Evolutionary conservation across 345 rosid species (phyloP), one percentile per base, ranked within the genome.

Genomic region (Gossypium australe): DNA sequence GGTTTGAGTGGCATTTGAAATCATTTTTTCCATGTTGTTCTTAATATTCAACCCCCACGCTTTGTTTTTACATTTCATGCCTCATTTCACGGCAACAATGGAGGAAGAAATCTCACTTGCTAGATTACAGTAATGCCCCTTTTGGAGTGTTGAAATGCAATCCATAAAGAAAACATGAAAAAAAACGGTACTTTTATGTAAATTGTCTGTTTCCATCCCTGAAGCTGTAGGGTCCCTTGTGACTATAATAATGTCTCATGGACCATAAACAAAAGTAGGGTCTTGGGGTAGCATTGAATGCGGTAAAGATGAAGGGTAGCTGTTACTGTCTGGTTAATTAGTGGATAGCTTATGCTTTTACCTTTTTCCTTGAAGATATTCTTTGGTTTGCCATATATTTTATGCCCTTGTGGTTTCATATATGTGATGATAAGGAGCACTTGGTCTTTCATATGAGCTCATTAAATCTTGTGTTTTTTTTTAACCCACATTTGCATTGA

Each of bases 41-140:
- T 45, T 72, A 73, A 57, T 24, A 38, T 51, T 55, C 41, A 79
- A 70, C 82, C 83, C 87, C 87, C 79, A 78, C 81, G 16, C 43
- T 63, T 61, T 66, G 62, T 77, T 73, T 57, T 57, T 34, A 16
- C 61, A 9, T 65, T 74, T 34, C 75, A 48, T 76, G 45, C 74
- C 97, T 82, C 71, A 43, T 82, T 77, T 79, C 85, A 78, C 87
- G 92, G 91, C 94, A 78, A 78, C 76, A 77, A 80, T 88, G 84
- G 86, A 77, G 92, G 88, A 43, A 66, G 67, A 60, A 48, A 56
- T 73, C 76, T 78, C 74, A 38, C 73, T 53, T 73, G 18, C 49
- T 76, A 78, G 72, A 51, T 85, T 78, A 82, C 89, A 14, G 58
- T 44, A 70, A 69, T 79, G 64, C 79, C 90, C 88, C 73, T 73